Percentiles rank a stretch among this genome's conserved stretches.
These are phyloP conservation scores for Neurospora sp. DNA, from an alignment of 495 filamentous ascomycete species.

Conservation along the genomic window DNA sequence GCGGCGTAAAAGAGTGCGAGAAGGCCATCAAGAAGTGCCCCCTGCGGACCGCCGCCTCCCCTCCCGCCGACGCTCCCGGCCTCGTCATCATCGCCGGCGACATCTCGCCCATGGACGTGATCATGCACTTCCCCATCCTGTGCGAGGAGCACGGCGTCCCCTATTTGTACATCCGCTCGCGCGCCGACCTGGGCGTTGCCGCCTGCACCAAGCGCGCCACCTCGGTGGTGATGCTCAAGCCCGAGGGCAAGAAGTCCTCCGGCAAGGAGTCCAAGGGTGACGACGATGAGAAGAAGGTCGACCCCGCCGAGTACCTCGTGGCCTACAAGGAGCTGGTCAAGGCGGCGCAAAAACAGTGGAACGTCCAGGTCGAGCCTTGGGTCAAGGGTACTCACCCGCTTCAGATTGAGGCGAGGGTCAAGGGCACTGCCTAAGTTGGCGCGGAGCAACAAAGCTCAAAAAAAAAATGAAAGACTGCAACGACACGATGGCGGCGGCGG, in stretches of 20 bases:
- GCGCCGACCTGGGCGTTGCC: constrained; percentile 84
- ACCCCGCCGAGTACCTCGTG: constrained; percentile 58
- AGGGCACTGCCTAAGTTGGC: neutral
- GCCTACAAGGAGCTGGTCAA: constrained; percentile 63
- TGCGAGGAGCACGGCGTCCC: constrained; percentile 96
- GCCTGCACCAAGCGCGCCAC: constrained; percentile 91
- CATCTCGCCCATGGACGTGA: constrained; percentile 95
- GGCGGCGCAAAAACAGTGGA: constrained; percentile 59
- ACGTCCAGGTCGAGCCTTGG: constrained; percentile 21
- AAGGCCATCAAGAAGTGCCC: constrained; percentile 90
- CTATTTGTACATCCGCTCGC: constrained; percentile 80
- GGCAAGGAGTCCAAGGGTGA: constrained; percentile 32
- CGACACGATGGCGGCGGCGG: neutral
- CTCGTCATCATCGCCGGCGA: constrained; percentile 91
- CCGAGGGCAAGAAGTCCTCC: constrained; percentile 46
- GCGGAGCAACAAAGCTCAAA: neutral
- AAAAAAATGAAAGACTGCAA: neutral
- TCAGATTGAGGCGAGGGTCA: constrained; percentile 10
- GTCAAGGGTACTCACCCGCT: constrained; percentile 22
- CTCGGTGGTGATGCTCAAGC: constrained; percentile 79
- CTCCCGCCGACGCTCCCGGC: constrained; percentile 46
- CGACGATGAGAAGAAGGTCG: constrained; percentile 35
- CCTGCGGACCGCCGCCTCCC: constrained; percentile 41
- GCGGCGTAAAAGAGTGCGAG: constrained; percentile 96
- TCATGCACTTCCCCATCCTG: constrained; percentile 90